phyloP scores from a whole-genome alignment of 1,284 basidiomycete genomes.

The Sporisorium graminicola region DNA sequence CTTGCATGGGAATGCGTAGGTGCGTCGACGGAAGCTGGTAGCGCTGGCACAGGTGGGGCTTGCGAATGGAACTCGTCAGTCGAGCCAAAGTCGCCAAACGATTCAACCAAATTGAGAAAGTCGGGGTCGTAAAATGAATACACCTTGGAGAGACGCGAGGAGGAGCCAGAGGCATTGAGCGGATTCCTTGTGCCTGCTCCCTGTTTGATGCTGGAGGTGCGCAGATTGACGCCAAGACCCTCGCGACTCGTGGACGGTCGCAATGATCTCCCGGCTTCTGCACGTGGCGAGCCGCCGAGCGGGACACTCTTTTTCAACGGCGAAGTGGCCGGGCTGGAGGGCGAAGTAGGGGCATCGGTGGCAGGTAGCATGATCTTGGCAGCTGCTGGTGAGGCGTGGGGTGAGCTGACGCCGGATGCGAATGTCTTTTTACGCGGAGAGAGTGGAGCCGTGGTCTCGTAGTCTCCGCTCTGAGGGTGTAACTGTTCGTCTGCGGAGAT shows the following conservation, averaged over 20 bases:
- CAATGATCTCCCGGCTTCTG: slow-evolving; percentile 8
- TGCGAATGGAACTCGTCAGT: slow-evolving; percentile 40
- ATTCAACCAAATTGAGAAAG: slow-evolving; percentile 74
- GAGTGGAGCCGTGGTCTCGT: slow-evolving; percentile 32
- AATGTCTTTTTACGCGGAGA: slow-evolving; percentile 35
- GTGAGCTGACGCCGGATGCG: slow-evolving; percentile 8
- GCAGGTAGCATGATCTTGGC: slow-evolving; percentile 15
- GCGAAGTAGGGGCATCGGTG: slow-evolving; percentile 3
- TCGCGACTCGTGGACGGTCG: slow-evolving; percentile 29
- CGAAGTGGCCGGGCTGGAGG: slow-evolving; percentile 25
- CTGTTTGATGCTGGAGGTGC: slow-evolving; percentile 16
- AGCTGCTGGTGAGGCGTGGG: slow-evolving; percentile 17
- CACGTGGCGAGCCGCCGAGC: slow-evolving; percentile 14
- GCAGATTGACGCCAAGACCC: slow-evolving; percentile 33
- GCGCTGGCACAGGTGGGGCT: slow-evolving; percentile 29
- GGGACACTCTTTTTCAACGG: slow-evolving; percentile 26
- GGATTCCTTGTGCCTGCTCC: slow-evolving; percentile 19
- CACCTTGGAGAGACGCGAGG: slow-evolving; percentile 69
- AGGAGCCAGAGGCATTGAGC: slow-evolving; percentile 32
- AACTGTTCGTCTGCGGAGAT: slow-evolving; percentile 13
- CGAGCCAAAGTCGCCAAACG: slow-evolving; percentile 64
- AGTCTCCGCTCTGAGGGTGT: slow-evolving; percentile 10
- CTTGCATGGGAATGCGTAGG: neutral
- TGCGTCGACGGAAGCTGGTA: slow-evolving; percentile 11
- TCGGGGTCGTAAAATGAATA: slow-evolving; percentile 84